Percentiles rank a stretch among this genome's conserved stretches.
These are phyloP conservation scores for Paraurostyla sp. DNA, from an alignment of 73 alveolate species.

Conservation along the genomic window DNA sequence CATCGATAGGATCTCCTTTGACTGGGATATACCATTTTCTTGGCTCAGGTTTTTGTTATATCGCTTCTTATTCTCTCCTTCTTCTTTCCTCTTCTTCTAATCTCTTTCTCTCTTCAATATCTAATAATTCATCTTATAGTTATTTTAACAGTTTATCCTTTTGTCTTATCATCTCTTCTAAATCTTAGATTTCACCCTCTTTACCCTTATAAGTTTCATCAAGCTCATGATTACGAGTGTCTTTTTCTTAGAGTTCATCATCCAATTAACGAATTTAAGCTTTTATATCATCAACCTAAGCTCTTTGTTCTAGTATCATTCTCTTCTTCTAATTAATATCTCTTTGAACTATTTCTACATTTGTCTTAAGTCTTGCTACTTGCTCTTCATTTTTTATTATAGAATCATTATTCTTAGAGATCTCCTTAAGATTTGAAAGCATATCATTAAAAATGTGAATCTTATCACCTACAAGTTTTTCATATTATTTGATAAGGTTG, in stretches of 20 bases:
- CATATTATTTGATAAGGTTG: constrained; percentile 22
- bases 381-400: constrained; percentile 32
- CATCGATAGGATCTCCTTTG: constrained; percentile 78
- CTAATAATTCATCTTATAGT: constrained; percentile 26
- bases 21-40: constrained; percentile 66
- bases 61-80: constrained; percentile 32
- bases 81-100: constrained; percentile 35
- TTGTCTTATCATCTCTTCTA: constrained; percentile 21
- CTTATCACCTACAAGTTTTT: constrained; percentile 47
- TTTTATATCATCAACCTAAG: constrained; percentile 22
- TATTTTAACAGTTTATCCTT: constrained; percentile 2
- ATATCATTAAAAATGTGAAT: constrained; percentile 42
- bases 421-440: constrained; percentile 24
- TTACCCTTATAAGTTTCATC: constrained; percentile 49
- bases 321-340: constrained; percentile 33
- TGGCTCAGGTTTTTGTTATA: not conserved
- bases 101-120: constrained; percentile 29
- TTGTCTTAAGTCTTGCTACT: constrained; percentile 40
- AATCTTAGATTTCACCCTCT: constrained; percentile 34
- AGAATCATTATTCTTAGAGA: constrained; percentile 32
- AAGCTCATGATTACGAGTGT: not conserved
- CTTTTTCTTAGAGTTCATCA: constrained; percentile 29
- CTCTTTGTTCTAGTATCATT: constrained; percentile 16
- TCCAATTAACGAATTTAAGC: constrained; percentile 5
- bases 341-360: constrained; percentile 29